These are phyloP conservation scores for Rubus parviflorus DNA, from an alignment of 306 rosid species.

Conservation along the genomic window DNA sequence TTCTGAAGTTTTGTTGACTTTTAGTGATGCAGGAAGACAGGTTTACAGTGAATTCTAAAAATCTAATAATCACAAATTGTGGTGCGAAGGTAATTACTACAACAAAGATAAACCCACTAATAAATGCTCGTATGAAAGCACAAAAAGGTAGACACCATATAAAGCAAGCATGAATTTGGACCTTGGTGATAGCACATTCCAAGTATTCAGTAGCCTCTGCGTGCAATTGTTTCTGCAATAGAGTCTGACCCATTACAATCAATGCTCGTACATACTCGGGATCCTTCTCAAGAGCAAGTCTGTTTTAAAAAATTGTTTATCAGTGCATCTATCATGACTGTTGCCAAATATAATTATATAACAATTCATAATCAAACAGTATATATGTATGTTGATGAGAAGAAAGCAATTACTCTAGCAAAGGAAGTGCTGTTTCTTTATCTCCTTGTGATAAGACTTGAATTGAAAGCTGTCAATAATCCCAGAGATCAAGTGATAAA, in stretches of 20 bases:
- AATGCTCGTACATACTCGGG: constrained; percentile 71
- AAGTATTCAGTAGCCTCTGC: constrained; percentile 64
- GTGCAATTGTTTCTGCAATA: constrained; percentile 54
- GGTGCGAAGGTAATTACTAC: background rate
- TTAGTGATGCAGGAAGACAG: background rate
- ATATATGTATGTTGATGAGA: constrained; percentile 9
- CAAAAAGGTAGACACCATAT: constrained; percentile 16
- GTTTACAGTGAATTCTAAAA: background rate
- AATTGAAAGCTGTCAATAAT: constrained; percentile 68
- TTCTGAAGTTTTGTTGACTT: background rate
- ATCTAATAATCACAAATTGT: background rate
- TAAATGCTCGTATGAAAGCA: background rate
- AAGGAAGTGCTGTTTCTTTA: constrained; percentile 64
- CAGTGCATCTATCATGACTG: constrained; percentile 29
- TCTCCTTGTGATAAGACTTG: constrained; percentile 53
- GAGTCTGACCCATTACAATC: constrained; percentile 77
- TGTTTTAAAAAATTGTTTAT: constrained; percentile 32
- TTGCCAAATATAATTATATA: background rate
- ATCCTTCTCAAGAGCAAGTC: constrained; percentile 83
- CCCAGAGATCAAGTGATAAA: constrained; percentile 22
- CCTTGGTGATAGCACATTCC: constrained; percentile 76
- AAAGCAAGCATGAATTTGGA: constrained; percentile 23
- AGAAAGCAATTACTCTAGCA: constrained; percentile 57
- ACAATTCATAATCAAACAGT: background rate
- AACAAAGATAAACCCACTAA: constrained; percentile 8